Evolutionary conservation across 169 alveolate genomes (phyloP), one percentile per base, ranked within the genome.

Genomic region (Plasmodium gonderi): DNA sequence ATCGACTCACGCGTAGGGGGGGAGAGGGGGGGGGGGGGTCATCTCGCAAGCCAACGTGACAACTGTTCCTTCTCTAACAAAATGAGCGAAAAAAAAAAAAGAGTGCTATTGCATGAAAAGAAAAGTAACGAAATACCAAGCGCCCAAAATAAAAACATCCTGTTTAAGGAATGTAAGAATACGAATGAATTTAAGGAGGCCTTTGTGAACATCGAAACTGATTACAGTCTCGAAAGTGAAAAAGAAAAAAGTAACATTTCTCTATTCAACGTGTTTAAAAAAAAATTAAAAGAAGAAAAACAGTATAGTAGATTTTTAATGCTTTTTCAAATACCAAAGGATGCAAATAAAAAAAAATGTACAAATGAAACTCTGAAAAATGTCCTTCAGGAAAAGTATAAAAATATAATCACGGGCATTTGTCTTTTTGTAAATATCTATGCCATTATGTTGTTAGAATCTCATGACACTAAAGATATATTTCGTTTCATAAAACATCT

Each of bases 191-290:
- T 82, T 11, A 45, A 54, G 42, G 92, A 82, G 20, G 64, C 92
- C 0, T 82, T 82, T 69, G 54, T 82, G 42, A 82, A 82, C 54
- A 33, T 82, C 31, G 42, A 42, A 47, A 45, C 92, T 23, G 92
- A 82, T 17, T 69, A 82, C 42, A 82, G 92, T 14, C 26, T 82
- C 26, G 92, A 82, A 23, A 82, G 92, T 82, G 92, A 69, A 82
- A 82, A 82, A 20, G 92, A 82, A 74, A 82, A 69, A 82, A 82
- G 72, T 36, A 82, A 82, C 64, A 82, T 82, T 29, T 54, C 92
- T 26, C 33, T 82, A 75, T 49, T 82, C 42, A 67, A 69, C 29
- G 60, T 82, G 36, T 82, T 82, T 49, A 82, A 82, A 82, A 82
- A 82, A 31, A 82, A 82, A 75, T 69, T 82, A 69, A 82, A 45